phyloP scores from a whole-genome alignment of 116 monocot species.

The Dioscorea cayenensis region DNA sequence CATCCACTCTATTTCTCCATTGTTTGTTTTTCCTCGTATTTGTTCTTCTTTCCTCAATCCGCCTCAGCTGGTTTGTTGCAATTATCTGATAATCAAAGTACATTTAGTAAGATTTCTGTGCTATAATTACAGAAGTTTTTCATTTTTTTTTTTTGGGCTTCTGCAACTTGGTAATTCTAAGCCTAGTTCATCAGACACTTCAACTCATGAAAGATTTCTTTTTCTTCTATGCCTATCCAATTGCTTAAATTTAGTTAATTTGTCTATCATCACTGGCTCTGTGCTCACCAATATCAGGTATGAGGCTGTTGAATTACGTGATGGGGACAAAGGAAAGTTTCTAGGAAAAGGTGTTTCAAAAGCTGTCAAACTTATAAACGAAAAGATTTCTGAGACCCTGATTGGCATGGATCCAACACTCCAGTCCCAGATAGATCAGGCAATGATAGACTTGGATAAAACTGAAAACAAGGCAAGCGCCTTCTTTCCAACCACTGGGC shows the following conservation, averaged over 20 bases:
- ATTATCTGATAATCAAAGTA: no score
- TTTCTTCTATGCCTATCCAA: no score
- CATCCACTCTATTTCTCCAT: no score
- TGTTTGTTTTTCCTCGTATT: no score
- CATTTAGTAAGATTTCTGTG: no score
- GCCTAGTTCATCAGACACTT: no score
- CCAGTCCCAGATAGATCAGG: slow-evolving; percentile 90
- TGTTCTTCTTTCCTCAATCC: not conserved
- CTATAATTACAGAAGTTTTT: no score
- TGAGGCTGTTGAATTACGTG: slow-evolving; percentile 71
- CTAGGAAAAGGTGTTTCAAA: slow-evolving; percentile 88
- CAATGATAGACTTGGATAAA: slow-evolving; percentile 95
- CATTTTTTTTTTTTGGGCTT: no score
- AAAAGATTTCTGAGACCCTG: slow-evolving; percentile 85
- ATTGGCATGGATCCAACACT: slow-evolving; percentile 94
- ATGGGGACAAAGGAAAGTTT: slow-evolving; percentile 69
- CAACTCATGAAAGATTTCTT: no score
- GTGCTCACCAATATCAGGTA: slow-evolving; percentile 31
- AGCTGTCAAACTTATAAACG: slow-evolving; percentile 79
- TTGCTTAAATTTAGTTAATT: not conserved
- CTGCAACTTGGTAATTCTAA: no score
- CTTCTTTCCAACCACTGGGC: not conserved
- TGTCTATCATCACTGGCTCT: not conserved
- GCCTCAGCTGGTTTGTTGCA: no score
- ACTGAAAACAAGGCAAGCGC: slow-evolving; percentile 84